A percentile compares a stretch with the other conserved stretches of the same genome.
Conservation (phyloP, 2,329 filamentous ascomycete species). For the Alternaria postmessia region DNA sequence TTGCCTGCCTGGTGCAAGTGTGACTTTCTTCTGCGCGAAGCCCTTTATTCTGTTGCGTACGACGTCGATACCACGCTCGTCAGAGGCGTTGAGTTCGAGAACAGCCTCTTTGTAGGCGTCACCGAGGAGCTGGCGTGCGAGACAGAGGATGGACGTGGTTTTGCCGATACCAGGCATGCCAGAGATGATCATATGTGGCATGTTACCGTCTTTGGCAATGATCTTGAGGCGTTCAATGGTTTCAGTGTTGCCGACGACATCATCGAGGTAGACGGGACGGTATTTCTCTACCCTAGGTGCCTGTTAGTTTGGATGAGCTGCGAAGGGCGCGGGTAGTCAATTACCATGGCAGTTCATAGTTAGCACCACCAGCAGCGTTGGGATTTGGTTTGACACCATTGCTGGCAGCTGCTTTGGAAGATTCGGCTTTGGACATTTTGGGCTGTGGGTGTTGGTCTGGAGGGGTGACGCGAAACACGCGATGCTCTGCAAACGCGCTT, state of each 20-base stretch:
- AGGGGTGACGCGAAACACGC: conserved; percentile 37
- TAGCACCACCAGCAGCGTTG: conserved; percentile 52
- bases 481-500: conserved; percentile 24
- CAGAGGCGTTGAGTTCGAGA: conserved; percentile 92
- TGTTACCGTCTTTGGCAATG: conserved; percentile 97
- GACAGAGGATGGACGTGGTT: conserved; percentile 92
- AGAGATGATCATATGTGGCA: conserved; percentile 99
- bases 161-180: conserved; percentile 99
- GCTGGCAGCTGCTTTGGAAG: conserved; percentile 56
- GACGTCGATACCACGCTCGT: conserved; percentile 97
- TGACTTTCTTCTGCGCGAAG: conserved; percentile 99
- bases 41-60: conserved; percentile 97
- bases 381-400: conserved; percentile 55
- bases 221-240: conserved; percentile 98
- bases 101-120: conserved; percentile 98
- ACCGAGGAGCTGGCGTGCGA: conserved; percentile 89
- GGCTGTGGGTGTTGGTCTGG: conserved; percentile 22
- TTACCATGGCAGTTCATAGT: conserved; percentile 83
- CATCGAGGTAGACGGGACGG: conserved; percentile 90
- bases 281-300: conserved; percentile 92
- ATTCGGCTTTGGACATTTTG: conserved; percentile 59
- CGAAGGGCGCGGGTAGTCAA: conserved; percentile 12
- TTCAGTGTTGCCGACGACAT: conserved; percentile 97
- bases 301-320: conserved; percentile 21
- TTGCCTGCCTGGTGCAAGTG: conserved; percentile 85